These are phyloP conservation scores for Penicillium capsulatum DNA, from an alignment of 2,329 filamentous ascomycete genomes.

Conservation along the genomic window DNA sequence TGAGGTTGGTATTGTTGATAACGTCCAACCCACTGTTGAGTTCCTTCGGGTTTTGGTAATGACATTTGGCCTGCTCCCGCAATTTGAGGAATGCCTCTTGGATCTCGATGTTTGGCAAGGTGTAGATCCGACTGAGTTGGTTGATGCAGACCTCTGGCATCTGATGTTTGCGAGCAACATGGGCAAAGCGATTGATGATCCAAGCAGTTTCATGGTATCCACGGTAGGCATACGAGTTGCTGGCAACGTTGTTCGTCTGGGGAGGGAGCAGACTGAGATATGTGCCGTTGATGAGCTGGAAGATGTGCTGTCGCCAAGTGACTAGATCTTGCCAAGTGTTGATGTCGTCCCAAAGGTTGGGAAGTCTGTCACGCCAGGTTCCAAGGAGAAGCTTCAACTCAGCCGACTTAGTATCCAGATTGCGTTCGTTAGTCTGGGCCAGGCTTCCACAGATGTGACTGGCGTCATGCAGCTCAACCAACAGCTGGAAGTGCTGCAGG, in stretches of 20 bases:
- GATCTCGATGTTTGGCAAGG: conserved; percentile 97
- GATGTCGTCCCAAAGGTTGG: conserved; percentile 99
- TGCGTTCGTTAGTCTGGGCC: conserved; percentile 73
- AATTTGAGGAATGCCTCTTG: conserved; percentile 98
- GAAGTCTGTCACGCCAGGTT: conserved; percentile 90
- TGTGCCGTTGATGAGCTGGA: conserved; percentile 90
- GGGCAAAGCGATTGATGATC: conserved; percentile 99
- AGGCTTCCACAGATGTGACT: conserved; percentile 94
- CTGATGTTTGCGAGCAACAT: conserved; percentile 94
- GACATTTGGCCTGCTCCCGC: conserved; percentile 96
- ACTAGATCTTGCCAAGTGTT: conserved; percentile 98
- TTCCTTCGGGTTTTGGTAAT: conserved; percentile 93
- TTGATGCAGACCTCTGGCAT: conserved; percentile 96
- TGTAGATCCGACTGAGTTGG: conserved; percentile 96
- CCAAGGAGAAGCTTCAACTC: conserved; percentile 91
- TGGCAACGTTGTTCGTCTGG: conserved; percentile 74
- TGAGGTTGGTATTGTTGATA: conserved; percentile 99
- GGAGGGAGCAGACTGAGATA: conserved; percentile 82
- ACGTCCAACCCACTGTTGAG: conserved; percentile 91
- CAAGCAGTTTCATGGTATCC: conserved; percentile 98
- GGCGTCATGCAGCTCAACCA: conserved; percentile 95
- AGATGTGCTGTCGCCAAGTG: conserved; percentile 99
- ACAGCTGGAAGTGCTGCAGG: conserved; percentile 93
- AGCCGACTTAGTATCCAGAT: conserved; percentile 89
- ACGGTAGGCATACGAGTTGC: conserved; percentile 91